phyloP scores from a whole-genome alignment of 805 yeast species.

The Tetrapisispora namnaoensis region DNA sequence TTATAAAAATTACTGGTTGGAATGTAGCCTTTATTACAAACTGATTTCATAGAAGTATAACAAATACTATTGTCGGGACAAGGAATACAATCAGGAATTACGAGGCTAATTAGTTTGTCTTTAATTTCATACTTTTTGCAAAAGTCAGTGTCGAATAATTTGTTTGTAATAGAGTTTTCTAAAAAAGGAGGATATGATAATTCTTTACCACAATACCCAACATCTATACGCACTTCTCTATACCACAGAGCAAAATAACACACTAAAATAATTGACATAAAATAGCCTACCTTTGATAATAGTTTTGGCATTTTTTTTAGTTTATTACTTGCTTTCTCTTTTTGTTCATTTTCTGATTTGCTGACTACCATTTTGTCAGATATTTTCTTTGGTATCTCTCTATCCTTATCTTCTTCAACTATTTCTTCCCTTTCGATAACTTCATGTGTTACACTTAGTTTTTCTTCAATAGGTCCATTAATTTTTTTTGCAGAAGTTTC shows the following conservation, averaged over 20 bases:
- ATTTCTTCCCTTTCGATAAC: background rate
- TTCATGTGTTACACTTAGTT: background rate
- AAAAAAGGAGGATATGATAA: constrained; percentile 15
- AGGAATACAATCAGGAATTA: constrained; percentile 51
- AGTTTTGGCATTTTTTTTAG: background rate
- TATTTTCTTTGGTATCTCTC: background rate
- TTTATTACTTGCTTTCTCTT: background rate
- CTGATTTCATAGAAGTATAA: constrained; percentile 42
- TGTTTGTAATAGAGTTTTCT: background rate
- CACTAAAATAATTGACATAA: background rate
- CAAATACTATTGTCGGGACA: constrained; percentile 80
- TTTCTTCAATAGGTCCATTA: background rate
- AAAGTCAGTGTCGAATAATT: background rate
- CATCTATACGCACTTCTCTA: constrained; percentile 46
- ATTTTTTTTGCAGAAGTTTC: background rate
- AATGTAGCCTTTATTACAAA: constrained; percentile 59
- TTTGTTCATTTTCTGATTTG: background rate
- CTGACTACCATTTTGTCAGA: too few species aligned
- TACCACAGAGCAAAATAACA: constrained; percentile 40
- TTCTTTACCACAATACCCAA: constrained; percentile 69
- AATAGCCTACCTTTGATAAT: background rate
- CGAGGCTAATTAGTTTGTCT: background rate
- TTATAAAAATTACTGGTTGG: constrained; percentile 23
- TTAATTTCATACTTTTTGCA: background rate
- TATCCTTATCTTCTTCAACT: background rate